Conservation (phyloP, 164 flowering plant species). For the Brasenia schreberi region DNA sequence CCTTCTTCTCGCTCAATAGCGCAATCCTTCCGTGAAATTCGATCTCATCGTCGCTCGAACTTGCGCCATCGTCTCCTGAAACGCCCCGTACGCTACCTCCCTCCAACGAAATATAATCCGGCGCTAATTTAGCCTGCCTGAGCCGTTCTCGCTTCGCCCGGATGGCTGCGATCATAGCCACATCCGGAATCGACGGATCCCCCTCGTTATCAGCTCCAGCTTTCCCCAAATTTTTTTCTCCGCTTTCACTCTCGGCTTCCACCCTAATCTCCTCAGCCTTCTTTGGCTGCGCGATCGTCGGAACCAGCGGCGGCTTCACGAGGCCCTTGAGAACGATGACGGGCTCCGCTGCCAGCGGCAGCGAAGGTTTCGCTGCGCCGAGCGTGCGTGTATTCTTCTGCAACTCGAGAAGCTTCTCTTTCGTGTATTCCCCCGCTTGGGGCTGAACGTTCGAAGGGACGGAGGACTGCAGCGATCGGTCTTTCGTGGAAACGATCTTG, state of each 20-base stretch:
- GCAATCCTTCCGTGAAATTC: conserved; percentile 70
- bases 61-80: conserved; percentile 19
- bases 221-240: conserved; percentile 20
- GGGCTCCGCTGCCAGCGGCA: conserved; percentile 34
- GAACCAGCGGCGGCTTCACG: conserved; percentile 34
- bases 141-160: conserved; percentile 68
- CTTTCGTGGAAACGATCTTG: conserved; percentile 36
- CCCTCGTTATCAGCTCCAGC: conserved; percentile 26
- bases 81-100: conserved; percentile 44
- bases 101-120: conserved; percentile 77
- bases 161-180: conserved; percentile 54
- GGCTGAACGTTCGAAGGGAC: conserved; percentile 66
- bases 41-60: conserved; percentile 84
- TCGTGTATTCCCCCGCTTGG: conserved; percentile 78
- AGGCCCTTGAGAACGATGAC: conserved; percentile 61
- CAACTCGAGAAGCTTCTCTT: conserved; percentile 73
- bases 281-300: conserved; percentile 10
- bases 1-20: conserved; percentile 45
- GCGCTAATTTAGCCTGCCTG: conserved; percentile 52
- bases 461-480: conserved; percentile 23
- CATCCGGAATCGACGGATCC: conserved; percentile 38
- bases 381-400: conserved; percentile 81
- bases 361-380: conserved; percentile 23
- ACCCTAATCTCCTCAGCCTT: conserved; percentile 6
- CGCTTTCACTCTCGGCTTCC: conserved; percentile 15